Base-by-base conservation (phyloP, 1,139 yeast species). In the Ogataea hybrid region DNA sequence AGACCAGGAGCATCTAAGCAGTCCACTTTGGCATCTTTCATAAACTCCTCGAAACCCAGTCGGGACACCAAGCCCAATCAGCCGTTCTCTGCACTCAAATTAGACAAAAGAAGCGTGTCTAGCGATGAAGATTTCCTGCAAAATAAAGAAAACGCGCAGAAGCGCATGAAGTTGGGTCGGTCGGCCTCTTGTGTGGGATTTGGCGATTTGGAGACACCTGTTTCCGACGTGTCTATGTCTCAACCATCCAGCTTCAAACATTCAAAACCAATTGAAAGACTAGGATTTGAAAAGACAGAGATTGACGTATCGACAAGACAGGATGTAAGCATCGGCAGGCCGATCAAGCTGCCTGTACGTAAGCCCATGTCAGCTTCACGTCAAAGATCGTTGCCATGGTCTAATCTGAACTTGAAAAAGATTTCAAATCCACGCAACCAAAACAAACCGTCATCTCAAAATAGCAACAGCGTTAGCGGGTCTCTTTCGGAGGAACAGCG, bases 401-500 rank as follows among this genome's bases (percentile, higher is more conserved):
- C 44, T 2, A 42, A 32, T 15, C 12, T 34, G 14, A 31, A 15
- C 12, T 15, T 25, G 7, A 37, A 37, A 18, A 46, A 43, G 32
- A 44, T 41, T 9, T 28, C 46, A 7, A 51, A 54, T 42, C 53
- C 53, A n/a, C 33, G 53, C 29, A 40, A 34, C 8, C 44, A 41
- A 30, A 39, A 17, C 27, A 42, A 37, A 31, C 25, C 27, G 6
- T 15, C 39, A 2, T 32, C 44, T 5, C 37, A 42, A 7, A 14
- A 28, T 3, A 25, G 35, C 1, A 9, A 12, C 28, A 23, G 34
- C 3, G 33, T 28, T 11, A 23, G 38, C 9, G 10, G 28, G 16
- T 25, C 36, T 17, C 32, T 49, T 3, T 49, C 52, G 3, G 31
- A 29, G 6, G 90, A 84, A 54, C 92, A 84, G 60, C 49, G 60